These are phyloP conservation scores for Eucalyptus rudis DNA, from an alignment of 345 rosid genomes.

Conservation along the genomic window DNA sequence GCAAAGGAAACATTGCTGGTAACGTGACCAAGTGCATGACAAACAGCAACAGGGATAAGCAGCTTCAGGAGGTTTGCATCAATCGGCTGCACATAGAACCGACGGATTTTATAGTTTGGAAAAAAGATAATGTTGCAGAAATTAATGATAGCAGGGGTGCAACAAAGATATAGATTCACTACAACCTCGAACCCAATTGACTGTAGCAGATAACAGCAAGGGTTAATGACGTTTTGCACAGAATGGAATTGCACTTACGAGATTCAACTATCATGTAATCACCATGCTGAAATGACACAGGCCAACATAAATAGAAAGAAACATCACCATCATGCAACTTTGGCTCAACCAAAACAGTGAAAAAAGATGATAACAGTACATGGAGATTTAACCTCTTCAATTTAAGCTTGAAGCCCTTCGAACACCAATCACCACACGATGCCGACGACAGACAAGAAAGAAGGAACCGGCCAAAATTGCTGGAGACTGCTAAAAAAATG, in stretches of 20 bases:
- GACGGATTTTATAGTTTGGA: background rate
- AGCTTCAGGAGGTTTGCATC: conserved; percentile 65
- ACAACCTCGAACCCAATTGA: background rate
- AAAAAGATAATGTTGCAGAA: background rate
- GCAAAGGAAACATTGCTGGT: conserved; percentile 93
- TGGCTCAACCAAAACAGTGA: background rate
- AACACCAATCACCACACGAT: background rate
- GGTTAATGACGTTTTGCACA: background rate
- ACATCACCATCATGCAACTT: background rate
- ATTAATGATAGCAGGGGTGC: background rate
- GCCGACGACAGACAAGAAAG: background rate
- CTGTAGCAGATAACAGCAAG: background rate
- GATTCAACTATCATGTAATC: background rate
- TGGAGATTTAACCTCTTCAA: background rate
- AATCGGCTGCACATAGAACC: conserved; percentile 48
- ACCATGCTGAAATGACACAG: background rate
- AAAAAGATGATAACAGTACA: background rate
- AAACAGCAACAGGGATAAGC: conserved; percentile 82
- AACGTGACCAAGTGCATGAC: conserved; percentile 93
- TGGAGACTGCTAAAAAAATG: background rate
- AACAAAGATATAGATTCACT: background rate
- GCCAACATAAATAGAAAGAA: background rate
- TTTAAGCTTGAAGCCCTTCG: background rate
- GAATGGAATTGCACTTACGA: background rate
- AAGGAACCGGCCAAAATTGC: background rate